Percentiles rank a stretch among this genome's conserved stretches.
phyloP scores from a whole-genome alignment of 768 basidiomycete genomes.

The Tricholoma hemisulphureum region DNA sequence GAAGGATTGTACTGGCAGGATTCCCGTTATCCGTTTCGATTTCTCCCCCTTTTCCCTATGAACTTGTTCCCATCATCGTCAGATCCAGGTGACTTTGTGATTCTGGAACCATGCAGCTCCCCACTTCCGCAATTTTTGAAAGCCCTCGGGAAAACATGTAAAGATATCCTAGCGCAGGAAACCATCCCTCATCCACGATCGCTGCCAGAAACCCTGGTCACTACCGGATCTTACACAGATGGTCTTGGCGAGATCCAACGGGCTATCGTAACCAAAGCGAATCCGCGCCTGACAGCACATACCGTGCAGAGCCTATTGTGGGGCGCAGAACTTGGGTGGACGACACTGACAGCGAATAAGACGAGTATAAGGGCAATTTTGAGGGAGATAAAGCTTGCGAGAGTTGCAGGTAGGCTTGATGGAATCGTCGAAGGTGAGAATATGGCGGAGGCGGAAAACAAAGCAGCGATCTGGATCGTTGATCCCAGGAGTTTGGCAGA shows the following conservation, averaged over 20 bases:
- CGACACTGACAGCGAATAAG: constrained; percentile 85
- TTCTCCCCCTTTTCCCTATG: constrained; percentile 60
- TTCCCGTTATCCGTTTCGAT: constrained; percentile 55
- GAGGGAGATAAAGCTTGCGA: constrained; percentile 54
- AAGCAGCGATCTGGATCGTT: constrained; percentile 60
- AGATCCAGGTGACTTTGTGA: constrained; percentile 9
- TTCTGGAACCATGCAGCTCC: constrained; percentile 2
- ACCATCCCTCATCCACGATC: constrained; percentile 35
- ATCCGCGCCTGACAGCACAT: constrained; percentile 67
- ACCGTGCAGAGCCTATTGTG: constrained; percentile 72
- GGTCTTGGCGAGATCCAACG: constrained; percentile 46
- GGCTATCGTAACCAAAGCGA: constrained; percentile 51
- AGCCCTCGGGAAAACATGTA: constrained; percentile 51
- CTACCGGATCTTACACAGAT: constrained; percentile 4
- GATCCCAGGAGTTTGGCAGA: constrained; percentile 82
- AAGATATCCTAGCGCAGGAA: constrained; percentile 51
- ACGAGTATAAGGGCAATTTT: constrained; percentile 75
- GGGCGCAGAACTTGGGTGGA: constrained; percentile 71
- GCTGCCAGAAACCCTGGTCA: constrained; percentile 21
- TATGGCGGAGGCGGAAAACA: constrained; percentile 2
- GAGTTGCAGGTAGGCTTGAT: constrained; percentile 32
- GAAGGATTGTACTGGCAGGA: constrained; percentile 56
- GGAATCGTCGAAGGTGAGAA: constrained; percentile 16
- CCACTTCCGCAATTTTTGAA: constrained; percentile 41
- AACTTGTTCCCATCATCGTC: constrained; percentile 42